These are phyloP conservation scores for Gracilaria domingensis DNA, from an alignment of 23 red algal genomes.

Conservation along the genomic window DNA sequence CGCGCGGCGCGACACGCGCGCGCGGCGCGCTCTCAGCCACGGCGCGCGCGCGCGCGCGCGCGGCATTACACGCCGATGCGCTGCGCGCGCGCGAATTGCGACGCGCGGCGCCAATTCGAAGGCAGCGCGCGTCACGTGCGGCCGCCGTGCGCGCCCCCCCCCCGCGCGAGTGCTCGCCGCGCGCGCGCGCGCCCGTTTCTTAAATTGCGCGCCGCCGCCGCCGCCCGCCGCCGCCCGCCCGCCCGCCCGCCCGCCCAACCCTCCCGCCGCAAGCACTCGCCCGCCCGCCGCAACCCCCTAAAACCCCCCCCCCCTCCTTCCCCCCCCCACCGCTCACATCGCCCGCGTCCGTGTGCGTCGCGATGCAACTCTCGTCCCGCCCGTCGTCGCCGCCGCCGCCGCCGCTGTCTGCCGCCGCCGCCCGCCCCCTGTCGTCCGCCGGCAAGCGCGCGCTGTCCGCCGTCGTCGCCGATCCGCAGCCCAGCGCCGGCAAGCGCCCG, in stretches of 20 bases:
- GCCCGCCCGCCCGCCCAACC: not conserved
- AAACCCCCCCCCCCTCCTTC: not conserved
- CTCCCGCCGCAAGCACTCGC: not conserved
- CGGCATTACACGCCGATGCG: not conserved
- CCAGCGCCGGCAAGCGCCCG: not conserved
- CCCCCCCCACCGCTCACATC: not conserved
- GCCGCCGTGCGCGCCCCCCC: too few species aligned
- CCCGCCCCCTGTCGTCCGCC: constrained; percentile 1
- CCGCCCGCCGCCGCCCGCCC: not conserved
- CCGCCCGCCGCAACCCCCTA: not conserved
- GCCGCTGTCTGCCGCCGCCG: not conserved
- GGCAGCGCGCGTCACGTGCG: too few species aligned
- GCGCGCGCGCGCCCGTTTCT: too few species aligned
- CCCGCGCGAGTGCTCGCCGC: too few species aligned
- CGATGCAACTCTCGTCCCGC: not conserved
- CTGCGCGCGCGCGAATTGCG: too few species aligned
- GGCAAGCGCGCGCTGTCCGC: not conserved
- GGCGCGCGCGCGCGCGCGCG: not conserved
- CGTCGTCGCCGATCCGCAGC: not conserved
- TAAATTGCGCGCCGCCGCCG: not conserved
- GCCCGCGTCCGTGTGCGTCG: too few species aligned
- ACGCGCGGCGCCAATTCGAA: too few species aligned
- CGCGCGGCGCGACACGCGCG: not conserved
- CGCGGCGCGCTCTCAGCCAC: not conserved
- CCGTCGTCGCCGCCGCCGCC: not conserved